These are phyloP conservation scores for Termitomyces sp. DNA, from an alignment of 768 basidiomycete genomes.

Conservation along the genomic window DNA sequence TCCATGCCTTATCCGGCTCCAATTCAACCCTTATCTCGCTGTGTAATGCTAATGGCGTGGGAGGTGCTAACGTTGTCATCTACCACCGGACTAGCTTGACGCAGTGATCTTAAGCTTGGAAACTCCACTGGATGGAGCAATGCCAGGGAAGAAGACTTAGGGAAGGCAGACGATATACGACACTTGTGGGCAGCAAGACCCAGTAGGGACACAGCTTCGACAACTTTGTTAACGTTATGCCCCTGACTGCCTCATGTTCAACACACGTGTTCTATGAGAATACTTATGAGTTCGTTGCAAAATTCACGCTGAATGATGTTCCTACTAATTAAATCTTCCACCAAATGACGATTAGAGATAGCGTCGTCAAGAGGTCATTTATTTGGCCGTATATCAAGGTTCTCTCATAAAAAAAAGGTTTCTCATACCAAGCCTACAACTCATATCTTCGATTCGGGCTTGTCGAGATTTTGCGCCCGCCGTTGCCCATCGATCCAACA, in stretches of 20 bases:
- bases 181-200: slow-evolving; percentile 16
- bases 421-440: no score
- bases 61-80: slow-evolving; percentile 31
- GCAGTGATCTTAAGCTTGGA: slow-evolving; percentile 7
- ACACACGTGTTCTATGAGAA: slow-evolving; percentile 39
- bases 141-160: slow-evolving; percentile 10
- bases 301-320: slow-evolving; percentile 21
- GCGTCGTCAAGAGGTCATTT: slow-evolving; percentile 6
- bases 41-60: slow-evolving; percentile 16
- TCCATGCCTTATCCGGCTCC: slow-evolving; percentile 58
- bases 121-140: slow-evolving; percentile 2
- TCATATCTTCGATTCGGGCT: no score
- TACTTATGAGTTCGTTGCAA: slow-evolving; percentile 2
- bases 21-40: slow-evolving; percentile 27
- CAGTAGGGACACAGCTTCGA: slow-evolving; percentile 17
- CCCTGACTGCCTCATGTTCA: slow-evolving; percentile 52
- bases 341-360: slow-evolving; percentile 9
- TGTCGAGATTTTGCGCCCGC: no score
- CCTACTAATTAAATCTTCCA: slow-evolving; percentile 1
- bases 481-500: no score
- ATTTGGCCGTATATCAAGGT: no score
- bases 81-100: slow-evolving; percentile 16
- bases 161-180: slow-evolving; percentile 16
- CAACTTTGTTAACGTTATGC: slow-evolving; percentile 36
- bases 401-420: no score